Conservation (phyloP, 2,329 filamentous ascomycete species). For the Chaetoscypha palmicola region DNA sequence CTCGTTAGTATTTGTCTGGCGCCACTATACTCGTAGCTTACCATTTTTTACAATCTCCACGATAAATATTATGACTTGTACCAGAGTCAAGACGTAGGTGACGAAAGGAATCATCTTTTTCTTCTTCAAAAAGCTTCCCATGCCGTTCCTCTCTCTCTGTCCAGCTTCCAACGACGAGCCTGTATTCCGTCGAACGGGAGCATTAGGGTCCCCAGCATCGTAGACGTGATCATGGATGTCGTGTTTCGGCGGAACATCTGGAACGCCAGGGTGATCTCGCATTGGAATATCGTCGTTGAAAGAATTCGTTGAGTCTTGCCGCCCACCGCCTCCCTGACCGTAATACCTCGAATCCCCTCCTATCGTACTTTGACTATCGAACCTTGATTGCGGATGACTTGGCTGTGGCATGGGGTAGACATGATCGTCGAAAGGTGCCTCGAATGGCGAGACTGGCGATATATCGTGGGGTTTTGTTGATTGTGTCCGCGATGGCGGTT, state of each 20-base stretch:
- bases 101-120: slow-evolving; percentile 59
- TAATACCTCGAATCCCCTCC: slow-evolving; percentile 54
- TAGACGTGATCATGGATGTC: slow-evolving; percentile 52
- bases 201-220: slow-evolving; percentile 40
- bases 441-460: slow-evolving; percentile 48
- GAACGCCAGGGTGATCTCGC: slow-evolving; percentile 40
- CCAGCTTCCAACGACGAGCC: slow-evolving; percentile 27
- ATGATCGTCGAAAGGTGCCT: slow-evolving; percentile 61
- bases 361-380: slow-evolving; percentile 30
- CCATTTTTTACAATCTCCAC: slow-evolving; percentile 80
- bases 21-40: slow-evolving; percentile 37
- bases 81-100: slow-evolving; percentile 68
- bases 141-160: slow-evolving; percentile 42
- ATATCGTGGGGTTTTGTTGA: slow-evolving; percentile 13
- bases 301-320: slow-evolving; percentile 29
- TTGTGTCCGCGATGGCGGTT: slow-evolving; percentile 19
- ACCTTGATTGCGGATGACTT: slow-evolving; percentile 17
- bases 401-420: slow-evolving; percentile 48
- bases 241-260: slow-evolving; percentile 14
- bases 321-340: slow-evolving; percentile 37
- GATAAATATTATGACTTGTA: slow-evolving; percentile 81
- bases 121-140: slow-evolving; percentile 38
- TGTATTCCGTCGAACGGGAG: slow-evolving; percentile 15
- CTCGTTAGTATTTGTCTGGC: slow-evolving; percentile 12
- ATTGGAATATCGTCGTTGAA: slow-evolving; percentile 50